Evolutionary conservation across 805 yeast genomes (phyloP).

Genomic region (Candida parachauliodes): DNA sequence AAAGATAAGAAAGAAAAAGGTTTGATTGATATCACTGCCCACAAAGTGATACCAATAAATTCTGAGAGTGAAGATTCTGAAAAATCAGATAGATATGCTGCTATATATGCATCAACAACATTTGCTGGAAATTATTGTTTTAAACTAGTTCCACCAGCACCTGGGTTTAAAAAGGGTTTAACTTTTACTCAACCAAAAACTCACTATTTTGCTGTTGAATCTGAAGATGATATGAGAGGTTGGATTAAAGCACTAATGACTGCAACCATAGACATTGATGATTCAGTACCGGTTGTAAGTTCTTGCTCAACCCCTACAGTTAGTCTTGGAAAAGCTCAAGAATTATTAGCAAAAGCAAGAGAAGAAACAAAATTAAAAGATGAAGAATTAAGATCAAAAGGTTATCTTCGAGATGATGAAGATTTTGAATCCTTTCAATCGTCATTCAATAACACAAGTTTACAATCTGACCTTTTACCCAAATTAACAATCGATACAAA

Average conservation of each 20-base stretch:
- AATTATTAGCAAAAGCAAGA: conserved; percentile 74
- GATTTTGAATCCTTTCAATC: conserved; percentile 9
- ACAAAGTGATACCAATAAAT: conserved; percentile 73
- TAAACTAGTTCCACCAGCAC: conserved; percentile 94
- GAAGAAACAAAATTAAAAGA: conserved; percentile 63
- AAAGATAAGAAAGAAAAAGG: conserved; percentile 87
- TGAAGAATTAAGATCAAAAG: conserved; percentile 45
- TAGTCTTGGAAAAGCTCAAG: conserved; percentile 82
- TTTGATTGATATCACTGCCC: conserved; percentile 91
- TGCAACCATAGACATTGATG: conserved; percentile 95
- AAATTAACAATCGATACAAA: conserved; percentile 9
- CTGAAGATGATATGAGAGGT: conserved; percentile 83
- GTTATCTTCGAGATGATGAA: conserved; percentile 25
- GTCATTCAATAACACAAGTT: background rate
- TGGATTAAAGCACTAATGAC: conserved; percentile 96
- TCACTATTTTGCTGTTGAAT: conserved; percentile 94
- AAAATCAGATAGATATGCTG: conserved; percentile 74
- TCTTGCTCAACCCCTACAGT: conserved; percentile 96
- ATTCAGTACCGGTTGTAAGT: conserved; percentile 83
- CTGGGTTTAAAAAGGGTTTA: conserved; percentile 91
- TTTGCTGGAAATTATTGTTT: conserved; percentile 94
- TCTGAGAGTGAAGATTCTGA: conserved; percentile 35
- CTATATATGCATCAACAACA: conserved; percentile 86
- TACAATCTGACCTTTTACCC: background rate
- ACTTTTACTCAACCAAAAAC: conserved; percentile 95